These are phyloP conservation scores for Lomentospora prolificans DNA, from an alignment of 2,329 filamentous ascomycete genomes.

Conservation along the genomic window DNA sequence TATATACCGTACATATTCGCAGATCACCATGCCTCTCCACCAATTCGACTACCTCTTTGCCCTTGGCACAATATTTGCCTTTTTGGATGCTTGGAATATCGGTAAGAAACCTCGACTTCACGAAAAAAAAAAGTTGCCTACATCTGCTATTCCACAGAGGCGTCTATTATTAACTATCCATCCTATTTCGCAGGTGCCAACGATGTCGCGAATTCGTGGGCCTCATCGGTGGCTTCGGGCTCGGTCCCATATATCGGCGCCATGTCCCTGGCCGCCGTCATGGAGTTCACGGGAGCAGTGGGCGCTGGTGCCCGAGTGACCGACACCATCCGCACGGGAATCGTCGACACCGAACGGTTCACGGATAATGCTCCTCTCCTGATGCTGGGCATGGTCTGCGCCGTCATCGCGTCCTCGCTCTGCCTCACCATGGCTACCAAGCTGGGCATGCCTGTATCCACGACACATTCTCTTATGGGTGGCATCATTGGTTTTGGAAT, in stretches of 20 bases:
- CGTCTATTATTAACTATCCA: not conserved
- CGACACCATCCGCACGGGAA: slow-evolving; percentile 51
- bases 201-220: slow-evolving; percentile 70
- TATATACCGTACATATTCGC: not conserved
- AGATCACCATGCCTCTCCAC: slow-evolving; percentile 27
- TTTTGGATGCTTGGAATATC: slow-evolving; percentile 58
- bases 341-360: slow-evolving; percentile 41
- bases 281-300: slow-evolving; percentile 52
- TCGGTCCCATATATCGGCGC: slow-evolving; percentile 53
- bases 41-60: slow-evolving; percentile 56
- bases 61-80: slow-evolving; percentile 54
- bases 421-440: slow-evolving; percentile 49
- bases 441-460: slow-evolving; percentile 48
- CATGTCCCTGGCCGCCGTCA: slow-evolving; percentile 46
- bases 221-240: slow-evolving; percentile 61
- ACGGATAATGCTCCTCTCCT: slow-evolving; percentile 36
- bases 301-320: slow-evolving; percentile 51
- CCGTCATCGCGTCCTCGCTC: slow-evolving; percentile 39
- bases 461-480: slow-evolving; percentile 51
- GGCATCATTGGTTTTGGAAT: slow-evolving; percentile 51
- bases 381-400: slow-evolving; percentile 50
- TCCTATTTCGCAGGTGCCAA: slow-evolving; percentile 29
- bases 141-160: slow-evolving; percentile 16
- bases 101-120: slow-evolving; percentile 23
- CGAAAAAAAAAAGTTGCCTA: not conserved